Base-by-base conservation (phyloP, 164 flowering plant species). In the Berberis vulgaris region DNA sequence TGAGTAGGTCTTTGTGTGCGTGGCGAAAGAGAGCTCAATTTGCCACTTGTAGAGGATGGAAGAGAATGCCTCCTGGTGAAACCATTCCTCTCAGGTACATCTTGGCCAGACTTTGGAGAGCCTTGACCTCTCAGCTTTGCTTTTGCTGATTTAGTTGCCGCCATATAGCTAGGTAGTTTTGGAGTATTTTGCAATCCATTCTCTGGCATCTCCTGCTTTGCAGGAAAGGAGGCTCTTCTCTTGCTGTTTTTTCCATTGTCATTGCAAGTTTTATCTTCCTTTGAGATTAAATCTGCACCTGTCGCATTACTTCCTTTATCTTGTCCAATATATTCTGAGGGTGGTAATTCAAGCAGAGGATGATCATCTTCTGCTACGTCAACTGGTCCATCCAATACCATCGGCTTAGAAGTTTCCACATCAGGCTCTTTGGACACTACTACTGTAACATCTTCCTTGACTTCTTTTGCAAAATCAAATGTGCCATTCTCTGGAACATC, bases 81-180 rank as follows among this genome's bases (percentile, higher is more conserved):
- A 56, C 71, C 80, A 69, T 69, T 79, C 65, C 77, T 86, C 61
- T 85, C 89, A 55, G 60, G 59, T n/a, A 50, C 73, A 57, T 84
- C 89, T 26, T 68, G 77, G 53, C 68, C 74, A 62, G 82, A 64
- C 63, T 79, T 71, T 12, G 86, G 81, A 7, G 89, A 84, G 49
- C 85, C 81, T 73, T 81, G 86, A 40, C 67, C 82, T 56, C 86
- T 77, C 58, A 85, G 78, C 81, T 84, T 87, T 54, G 94, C 94
- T 76, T 87, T 87, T 43, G 94, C 88, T 69, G 94, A 87, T 80
- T 82, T 77, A 72, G 94, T 87, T 66, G 87, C 81, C 45, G 84
- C 84, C 94, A 87, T 87, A 67, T 87, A 94, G 74, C 99, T 94
- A 41, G 99, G 99, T 60, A 91, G n/a, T 6, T 79, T 72, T 45